Evolutionary conservation across 106 monocot species (phyloP), one percentile per base, ranked within the genome.

Genomic region (Alisma plantagoaquatica): DNA sequence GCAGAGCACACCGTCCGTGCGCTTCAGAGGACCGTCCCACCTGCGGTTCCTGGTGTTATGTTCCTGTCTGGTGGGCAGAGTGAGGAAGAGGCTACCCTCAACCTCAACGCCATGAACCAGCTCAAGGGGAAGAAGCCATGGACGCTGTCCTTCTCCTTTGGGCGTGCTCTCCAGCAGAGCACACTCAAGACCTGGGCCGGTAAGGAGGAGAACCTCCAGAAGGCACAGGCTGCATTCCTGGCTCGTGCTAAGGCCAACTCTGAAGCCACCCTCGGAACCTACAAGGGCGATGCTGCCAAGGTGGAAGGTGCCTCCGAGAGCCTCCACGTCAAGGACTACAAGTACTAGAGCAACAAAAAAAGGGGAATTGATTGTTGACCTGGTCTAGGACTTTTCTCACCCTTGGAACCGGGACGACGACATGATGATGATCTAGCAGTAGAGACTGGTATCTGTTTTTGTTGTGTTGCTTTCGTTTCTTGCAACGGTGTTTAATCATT

Each of bases 311-410:
- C 23, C 1, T 29, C 61, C n/a, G 61, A 61, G 33, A 61, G 61
- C 61, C 61, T 61, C 22, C 61, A 61, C 32, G 61, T 61, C 20
- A 61, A 61, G 61, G 61, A 49, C 27, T 61, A 61, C 49, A 61
- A 61, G 61, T 61, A 61, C 49, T 61, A n/a, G n/a, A n/a, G n/a
- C n/a, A n/a, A n/a, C n/a, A n/a, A n/a, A n/a, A n/a, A n/a, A n/a
- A n/a, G n/a, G n/a, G n/a, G n/a, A n/a, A n/a, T n/a, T n/a, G n/a
- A n/a, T n/a, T n/a, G n/a, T n/a, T n/a, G n/a, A n/a, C n/a, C n/a
- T n/a, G n/a, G n/a, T n/a, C n/a, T n/a, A n/a, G n/a, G n/a, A n/a
- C n/a, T n/a, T n/a, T n/a, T n/a, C n/a, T n/a, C n/a, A n/a, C n/a
- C n/a, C n/a, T n/a, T n/a, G n/a, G n/a, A n/a, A n/a, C n/a, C n/a